Base-by-base conservation (phyloP, 2,329 filamentous ascomycete species). In the Sporothrix pseudoabietina region DNA sequence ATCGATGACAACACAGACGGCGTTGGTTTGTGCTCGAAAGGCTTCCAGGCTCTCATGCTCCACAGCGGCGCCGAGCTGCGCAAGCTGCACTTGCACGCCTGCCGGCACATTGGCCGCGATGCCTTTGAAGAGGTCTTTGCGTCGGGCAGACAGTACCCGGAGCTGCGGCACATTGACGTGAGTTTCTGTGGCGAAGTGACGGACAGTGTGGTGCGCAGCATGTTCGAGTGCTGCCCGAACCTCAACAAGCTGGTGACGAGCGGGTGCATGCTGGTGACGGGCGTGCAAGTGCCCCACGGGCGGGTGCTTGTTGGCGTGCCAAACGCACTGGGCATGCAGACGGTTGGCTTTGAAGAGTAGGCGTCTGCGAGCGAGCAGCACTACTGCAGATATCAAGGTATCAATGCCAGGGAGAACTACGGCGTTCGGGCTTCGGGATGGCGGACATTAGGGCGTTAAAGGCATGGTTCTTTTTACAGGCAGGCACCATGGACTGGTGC, bases 1-100 rank as follows among this genome's bases (percentile, higher is more conserved):
- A 88, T 90, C 3, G 90, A 89, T 59, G 87, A 90, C 4, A 90
- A 90, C 65, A 86, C 88, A 0, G 83, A 89, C 72, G 85, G 87
- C 32, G 83, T 95, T 61, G 95, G 94, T 1, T 85, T 98, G 44
- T 93, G 91, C 71, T 91, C 90, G 0, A 82, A 87, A 6, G 94
- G 92, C 0, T 95, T 98, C 82, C 84, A 87, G 76, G 92, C 93
- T 0, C 82, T 98, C 59, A 97, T 98, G 93, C 83, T 84, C 0
- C 95, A 98, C 79, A 97, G 94, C 0, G 92, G 93, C 4, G 79
- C 82, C 0, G 84, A 82, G 12, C 82, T 98, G 1, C 85, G 86
- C 74, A 84, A 87, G 55, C 84, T 98, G 47, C 92, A 97, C 78
- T 84, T 98, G n/a, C 88, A 93, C 16, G 92, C 91, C 0, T 97